Evolutionary conservation across 352 stramenopile species (phyloP).

Genomic region (Pythium rhizo-oryzae): DNA sequence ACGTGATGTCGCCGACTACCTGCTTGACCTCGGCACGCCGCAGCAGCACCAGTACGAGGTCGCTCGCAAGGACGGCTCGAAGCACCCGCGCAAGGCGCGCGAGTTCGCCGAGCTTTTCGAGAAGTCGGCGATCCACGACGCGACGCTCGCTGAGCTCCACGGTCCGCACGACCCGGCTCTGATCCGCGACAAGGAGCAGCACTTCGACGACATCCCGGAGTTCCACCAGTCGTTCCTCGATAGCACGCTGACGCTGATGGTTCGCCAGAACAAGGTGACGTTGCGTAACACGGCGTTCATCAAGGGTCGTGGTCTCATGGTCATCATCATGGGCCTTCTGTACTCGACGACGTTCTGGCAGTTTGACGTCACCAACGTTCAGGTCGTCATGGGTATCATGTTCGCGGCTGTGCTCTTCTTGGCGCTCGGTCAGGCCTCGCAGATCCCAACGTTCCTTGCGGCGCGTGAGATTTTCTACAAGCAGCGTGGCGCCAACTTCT

Average conservation of each 20-base stretch:
- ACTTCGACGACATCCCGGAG: constrained; percentile 8
- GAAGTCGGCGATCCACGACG: constrained; percentile 20
- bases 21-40: constrained; percentile 54
- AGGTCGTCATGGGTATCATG: constrained; percentile 51
- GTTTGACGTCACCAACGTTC: constrained; percentile 23
- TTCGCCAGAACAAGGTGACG: constrained; percentile 55
- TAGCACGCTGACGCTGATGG: constrained; percentile 13
- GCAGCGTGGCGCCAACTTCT: constrained; percentile 71
- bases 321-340: constrained; percentile 34
- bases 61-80: not conserved
- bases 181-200: constrained; percentile 55
- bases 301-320: constrained; percentile 27
- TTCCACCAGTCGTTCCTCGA: constrained; percentile 21
- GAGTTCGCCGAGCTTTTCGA: constrained; percentile 33
- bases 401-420: constrained; percentile 20
- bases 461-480: constrained; percentile 64
- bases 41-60: constrained; percentile 28
- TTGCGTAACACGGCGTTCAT: constrained; percentile 37
- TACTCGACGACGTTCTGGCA: constrained; percentile 31
- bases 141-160: constrained; percentile 70
- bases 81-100: constrained; percentile 10
- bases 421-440: constrained; percentile 39
- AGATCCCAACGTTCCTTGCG: constrained; percentile 66
- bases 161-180: constrained; percentile 88
- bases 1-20: constrained; percentile 92